Conservation (phyloP, 345 rosid genomes). For the Cardamine occulta region DNA sequence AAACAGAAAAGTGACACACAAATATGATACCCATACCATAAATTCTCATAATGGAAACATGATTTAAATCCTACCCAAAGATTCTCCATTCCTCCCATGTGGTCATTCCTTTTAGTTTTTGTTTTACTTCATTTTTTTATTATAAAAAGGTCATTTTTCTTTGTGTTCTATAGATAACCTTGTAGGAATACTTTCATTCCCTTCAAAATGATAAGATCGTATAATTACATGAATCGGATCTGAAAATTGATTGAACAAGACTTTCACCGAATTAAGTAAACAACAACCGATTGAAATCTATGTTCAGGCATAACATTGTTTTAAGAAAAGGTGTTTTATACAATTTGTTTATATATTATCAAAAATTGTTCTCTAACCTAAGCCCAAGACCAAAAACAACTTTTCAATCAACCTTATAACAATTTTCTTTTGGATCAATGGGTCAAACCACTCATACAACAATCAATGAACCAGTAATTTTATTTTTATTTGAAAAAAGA, state of each 20-base stretch:
- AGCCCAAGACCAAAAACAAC: background rate
- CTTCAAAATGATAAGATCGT: conserved; percentile 14
- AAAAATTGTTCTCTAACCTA: background rate
- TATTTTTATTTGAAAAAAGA: background rate
- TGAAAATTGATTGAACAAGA: conserved; percentile 20
- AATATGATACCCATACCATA: conserved; percentile 34
- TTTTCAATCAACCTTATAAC: background rate
- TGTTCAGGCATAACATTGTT: background rate
- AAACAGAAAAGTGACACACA: conserved; percentile 28
- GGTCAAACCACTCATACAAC: background rate
- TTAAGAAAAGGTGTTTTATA: background rate
- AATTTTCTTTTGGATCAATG: background rate
- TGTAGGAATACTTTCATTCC: conserved; percentile 13
- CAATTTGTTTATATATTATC: background rate
- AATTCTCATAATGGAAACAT: conserved; percentile 38
- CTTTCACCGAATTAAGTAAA: conserved; percentile 11
- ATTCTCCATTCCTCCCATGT: conserved; percentile 41
- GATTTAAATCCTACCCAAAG: conserved; percentile 39
- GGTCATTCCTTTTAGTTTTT: conserved; percentile 22
- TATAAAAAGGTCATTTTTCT: conserved; percentile 17
- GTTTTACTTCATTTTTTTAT: conserved; percentile 30
- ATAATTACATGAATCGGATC: background rate
- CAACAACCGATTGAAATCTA: conserved; percentile 1
- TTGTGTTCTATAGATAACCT: conserved; percentile 12
- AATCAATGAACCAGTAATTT: background rate